Evolutionary conservation across 1,139 yeast genomes (phyloP), one percentile per base, ranked within the genome.

Genomic region (Maudiozyma humilis): DNA sequence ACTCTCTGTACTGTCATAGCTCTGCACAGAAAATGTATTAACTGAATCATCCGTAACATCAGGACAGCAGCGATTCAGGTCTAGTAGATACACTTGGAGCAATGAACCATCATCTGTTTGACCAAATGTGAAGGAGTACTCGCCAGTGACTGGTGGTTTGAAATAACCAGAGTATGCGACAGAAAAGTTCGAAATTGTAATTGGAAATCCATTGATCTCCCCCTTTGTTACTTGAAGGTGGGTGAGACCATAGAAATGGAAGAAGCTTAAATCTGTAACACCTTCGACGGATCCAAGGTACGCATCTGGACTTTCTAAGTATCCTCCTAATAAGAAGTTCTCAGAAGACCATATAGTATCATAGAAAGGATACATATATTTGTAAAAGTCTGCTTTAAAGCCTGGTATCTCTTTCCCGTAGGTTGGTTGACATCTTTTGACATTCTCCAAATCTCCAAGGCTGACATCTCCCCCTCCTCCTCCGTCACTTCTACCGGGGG

Each of bases 31-130:
- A 14, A 17, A 32, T 14, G 18, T 17, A n/a, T 19, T 32, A 15
- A 32, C 16, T 8, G 16, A 17, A 17, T 32, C n/a, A n/a, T n/a
- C 18, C 18, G 16, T 13, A 4, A 15, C 17, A 7, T n/a, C 15
- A 7, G 13, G 13, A 32, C 35, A 32, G 12, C 35, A 32, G 12
- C 16, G 4, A 14, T 2, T 2, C 17, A 17, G n/a, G 18, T 10
- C 10, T 4, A 5, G 16, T 17, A 19, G 20, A n/a, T 7, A 32
- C 35, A 32, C 18, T 3, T 32, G 17, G 13, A 32, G 18, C 18
- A 32, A 14, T 14, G 36, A 10, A 14, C 36, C 36, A 17, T 33
- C 36, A 4, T 33, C 36, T 6, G 36, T 33, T 16, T 33, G 36
- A 3, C 36, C 36, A 5, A 33, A 19, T 17, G 18, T 23, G n/a